These are phyloP conservation scores for Raffaelea albimanens DNA, from an alignment of 2,329 filamentous ascomycete species.

Conservation along the genomic window DNA sequence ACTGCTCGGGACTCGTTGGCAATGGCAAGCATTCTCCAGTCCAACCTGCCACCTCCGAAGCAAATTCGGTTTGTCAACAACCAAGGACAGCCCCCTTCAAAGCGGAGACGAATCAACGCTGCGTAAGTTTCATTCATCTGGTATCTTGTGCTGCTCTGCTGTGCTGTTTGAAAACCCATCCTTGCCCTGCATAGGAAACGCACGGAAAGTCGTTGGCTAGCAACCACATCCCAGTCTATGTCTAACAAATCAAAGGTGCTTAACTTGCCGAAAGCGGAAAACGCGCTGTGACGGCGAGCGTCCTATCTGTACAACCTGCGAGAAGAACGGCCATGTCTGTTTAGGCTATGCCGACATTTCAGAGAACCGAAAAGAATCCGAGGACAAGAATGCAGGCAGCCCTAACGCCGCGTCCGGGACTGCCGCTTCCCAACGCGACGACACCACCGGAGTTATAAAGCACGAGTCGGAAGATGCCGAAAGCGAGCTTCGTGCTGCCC, in stretches of 20 bases:
- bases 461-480: no score
- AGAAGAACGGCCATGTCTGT: slow-evolving; percentile 61
- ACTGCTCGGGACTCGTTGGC: slow-evolving; percentile 14
- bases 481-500: no score
- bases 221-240: no score
- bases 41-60: slow-evolving; percentile 36
- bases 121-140: slow-evolving; percentile 57
- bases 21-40: slow-evolving; percentile 38
- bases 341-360: slow-evolving; percentile 53
- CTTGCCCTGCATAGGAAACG: no score
- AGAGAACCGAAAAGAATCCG: slow-evolving; percentile 35
- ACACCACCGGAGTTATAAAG: no score
- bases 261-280: slow-evolving; percentile 67
- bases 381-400: slow-evolving; percentile 1
- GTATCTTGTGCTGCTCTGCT: not conserved
- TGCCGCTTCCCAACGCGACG: not conserved
- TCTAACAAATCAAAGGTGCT: slow-evolving; percentile 37
- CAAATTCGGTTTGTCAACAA: slow-evolving; percentile 74
- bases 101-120: slow-evolving; percentile 68
- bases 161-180: not conserved
- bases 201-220: no score
- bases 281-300: slow-evolving; percentile 67
- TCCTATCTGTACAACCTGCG: slow-evolving; percentile 62
- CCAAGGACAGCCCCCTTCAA: slow-evolving; percentile 71
- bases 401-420: not conserved